These are phyloP conservation scores for Botrytis paeoniae DNA, from an alignment of 2,329 filamentous ascomycete species.

Conservation along the genomic window DNA sequence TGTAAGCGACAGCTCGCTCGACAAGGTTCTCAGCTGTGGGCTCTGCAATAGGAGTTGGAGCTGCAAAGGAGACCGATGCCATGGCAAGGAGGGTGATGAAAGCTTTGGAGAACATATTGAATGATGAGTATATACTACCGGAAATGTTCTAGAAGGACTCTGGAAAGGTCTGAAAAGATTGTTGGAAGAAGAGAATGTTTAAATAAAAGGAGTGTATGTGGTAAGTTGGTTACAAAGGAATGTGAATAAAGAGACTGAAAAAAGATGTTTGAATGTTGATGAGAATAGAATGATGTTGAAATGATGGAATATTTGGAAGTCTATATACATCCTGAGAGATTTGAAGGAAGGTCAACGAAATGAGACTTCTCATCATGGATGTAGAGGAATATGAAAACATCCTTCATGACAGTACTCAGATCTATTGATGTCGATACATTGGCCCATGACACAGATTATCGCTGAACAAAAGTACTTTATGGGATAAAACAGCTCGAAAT, in stretches of 20 bases:
- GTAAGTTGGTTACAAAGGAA: not conserved
- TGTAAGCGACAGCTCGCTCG: not conserved
- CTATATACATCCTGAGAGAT: not conserved
- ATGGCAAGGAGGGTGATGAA: not conserved
- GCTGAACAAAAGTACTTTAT: not conserved
- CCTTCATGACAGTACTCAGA: not conserved
- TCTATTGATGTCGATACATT: no score
- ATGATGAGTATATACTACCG: not conserved
- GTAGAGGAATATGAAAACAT: conserved; percentile 10
- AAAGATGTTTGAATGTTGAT: not conserved
- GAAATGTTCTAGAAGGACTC: conserved; percentile 6
- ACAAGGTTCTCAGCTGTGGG: not conserved
- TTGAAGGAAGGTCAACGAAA: not conserved
- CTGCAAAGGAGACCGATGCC: not conserved
- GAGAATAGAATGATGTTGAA: not conserved
- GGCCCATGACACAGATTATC: not conserved
- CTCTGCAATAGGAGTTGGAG: not conserved
- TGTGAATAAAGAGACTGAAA: not conserved
- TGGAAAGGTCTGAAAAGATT: conserved; percentile 3
- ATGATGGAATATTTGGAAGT: not conserved
- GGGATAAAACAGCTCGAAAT: not conserved
- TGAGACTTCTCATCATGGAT: not conserved
- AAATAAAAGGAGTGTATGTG: not conserved
- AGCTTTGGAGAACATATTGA: conserved; percentile 8
- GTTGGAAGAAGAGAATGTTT: not conserved